Conservation (phyloP, 2,329 filamentous ascomycete species). For the Grosmannia penicillata region DNA sequence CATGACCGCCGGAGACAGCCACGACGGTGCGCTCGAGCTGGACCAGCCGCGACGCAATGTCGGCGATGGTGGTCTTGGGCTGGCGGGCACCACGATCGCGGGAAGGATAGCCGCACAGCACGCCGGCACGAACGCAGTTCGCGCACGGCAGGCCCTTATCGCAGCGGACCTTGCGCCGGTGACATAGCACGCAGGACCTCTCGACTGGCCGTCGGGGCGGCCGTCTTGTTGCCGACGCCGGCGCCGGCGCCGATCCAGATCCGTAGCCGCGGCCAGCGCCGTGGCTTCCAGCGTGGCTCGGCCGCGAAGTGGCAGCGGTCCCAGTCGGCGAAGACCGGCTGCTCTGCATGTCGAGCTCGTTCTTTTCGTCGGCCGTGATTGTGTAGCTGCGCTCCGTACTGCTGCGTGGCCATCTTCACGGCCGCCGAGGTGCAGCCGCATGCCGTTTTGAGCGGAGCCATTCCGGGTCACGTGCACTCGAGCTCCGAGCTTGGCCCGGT, state of each 20-base stretch:
- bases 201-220: conserved; percentile 5
- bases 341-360: too few species aligned
- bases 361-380: too few species aligned
- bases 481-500: too few species aligned
- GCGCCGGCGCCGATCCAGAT: not conserved
- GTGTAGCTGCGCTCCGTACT: too few species aligned
- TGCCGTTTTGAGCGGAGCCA: too few species aligned
- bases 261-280: too few species aligned
- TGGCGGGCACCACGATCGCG: conserved; percentile 6
- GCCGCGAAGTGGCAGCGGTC: too few species aligned
- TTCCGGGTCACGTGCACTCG: too few species aligned
- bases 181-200: conserved; percentile 14
- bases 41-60: conserved; percentile 12
- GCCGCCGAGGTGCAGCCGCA: too few species aligned
- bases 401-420: too few species aligned
- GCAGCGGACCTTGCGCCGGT: conserved; percentile 14
- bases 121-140: conserved; percentile 11
- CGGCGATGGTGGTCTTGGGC: conserved; percentile 12
- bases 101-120: conserved; percentile 13
- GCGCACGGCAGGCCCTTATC: conserved; percentile 13
- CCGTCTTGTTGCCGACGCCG: not conserved
- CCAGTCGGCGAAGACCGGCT: too few species aligned
- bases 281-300: too few species aligned
- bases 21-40: conserved; percentile 13
- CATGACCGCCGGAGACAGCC: conserved; percentile 11